These are phyloP conservation scores for Mycosphaerelloides madeirae DNA, from an alignment of 2,329 filamentous ascomycete species.

Conservation along the genomic window DNA sequence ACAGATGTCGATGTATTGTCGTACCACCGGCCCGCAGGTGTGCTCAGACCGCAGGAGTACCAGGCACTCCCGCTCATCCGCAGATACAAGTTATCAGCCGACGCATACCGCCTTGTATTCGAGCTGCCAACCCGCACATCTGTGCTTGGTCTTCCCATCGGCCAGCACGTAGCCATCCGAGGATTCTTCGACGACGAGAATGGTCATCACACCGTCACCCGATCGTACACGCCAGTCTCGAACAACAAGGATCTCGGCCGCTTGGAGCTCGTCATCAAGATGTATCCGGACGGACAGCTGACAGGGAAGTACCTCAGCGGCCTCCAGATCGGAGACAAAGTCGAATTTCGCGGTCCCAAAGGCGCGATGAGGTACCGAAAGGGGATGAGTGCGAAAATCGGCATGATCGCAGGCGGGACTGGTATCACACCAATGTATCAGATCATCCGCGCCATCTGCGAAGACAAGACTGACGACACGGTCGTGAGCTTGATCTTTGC, in stretches of 20 bases:
- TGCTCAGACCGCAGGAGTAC: constrained; percentile 38
- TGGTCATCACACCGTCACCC: constrained; percentile 13
- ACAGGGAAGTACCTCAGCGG: constrained; percentile 47
- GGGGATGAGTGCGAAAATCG: constrained; percentile 43
- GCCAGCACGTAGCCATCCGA: constrained; percentile 33
- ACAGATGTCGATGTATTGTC: not conserved
- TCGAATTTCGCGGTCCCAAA: constrained; percentile 52
- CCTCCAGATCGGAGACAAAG: constrained; percentile 45
- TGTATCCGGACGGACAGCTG: constrained; percentile 47
- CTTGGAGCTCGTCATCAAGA: constrained; percentile 50
- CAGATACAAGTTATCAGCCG: constrained; percentile 16
- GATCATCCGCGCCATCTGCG: constrained; percentile 59
- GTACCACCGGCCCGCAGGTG: not conserved
- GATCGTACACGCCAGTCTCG: constrained; percentile 23
- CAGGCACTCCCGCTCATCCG: constrained; percentile 42
- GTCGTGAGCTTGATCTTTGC: constrained; percentile 56
- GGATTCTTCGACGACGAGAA: constrained; percentile 18
- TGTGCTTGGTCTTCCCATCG: constrained; percentile 33
- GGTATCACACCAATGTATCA: constrained; percentile 58
- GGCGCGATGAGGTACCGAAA: constrained; percentile 52
- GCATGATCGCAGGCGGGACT: constrained; percentile 52
- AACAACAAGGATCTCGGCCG: constrained; percentile 39
- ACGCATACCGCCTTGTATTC: constrained; percentile 28
- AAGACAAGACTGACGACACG: constrained; percentile 56
- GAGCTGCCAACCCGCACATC: constrained; percentile 19